These are phyloP conservation scores for Trichoderma asperellum DNA, from an alignment of 2,329 filamentous ascomycete species.

Conservation along the genomic window DNA sequence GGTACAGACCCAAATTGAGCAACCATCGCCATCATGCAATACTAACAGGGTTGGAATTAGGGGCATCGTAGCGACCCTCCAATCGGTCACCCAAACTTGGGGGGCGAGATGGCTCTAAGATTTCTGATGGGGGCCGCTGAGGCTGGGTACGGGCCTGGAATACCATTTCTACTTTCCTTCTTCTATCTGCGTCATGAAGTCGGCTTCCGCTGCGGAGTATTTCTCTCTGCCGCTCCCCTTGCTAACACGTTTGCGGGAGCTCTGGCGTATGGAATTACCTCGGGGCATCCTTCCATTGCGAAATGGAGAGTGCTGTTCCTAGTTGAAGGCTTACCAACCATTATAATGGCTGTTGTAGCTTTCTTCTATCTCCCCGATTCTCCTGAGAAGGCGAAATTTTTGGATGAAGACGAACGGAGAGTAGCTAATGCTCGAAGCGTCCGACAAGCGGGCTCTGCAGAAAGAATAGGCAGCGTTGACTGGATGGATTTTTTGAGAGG, in stretches of 20 bases:
- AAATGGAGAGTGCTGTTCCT: slow-evolving; percentile 69
- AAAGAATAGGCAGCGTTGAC: slow-evolving; percentile 49
- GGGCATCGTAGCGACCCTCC: background rate
- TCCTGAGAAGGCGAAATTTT: slow-evolving; percentile 55
- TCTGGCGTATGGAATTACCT: slow-evolving; percentile 67
- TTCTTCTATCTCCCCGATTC: slow-evolving; percentile 60
- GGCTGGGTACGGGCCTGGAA: slow-evolving; percentile 48
- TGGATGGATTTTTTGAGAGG: slow-evolving; percentile 50
- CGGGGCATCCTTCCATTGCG: slow-evolving; percentile 64
- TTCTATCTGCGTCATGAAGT: slow-evolving; percentile 61
- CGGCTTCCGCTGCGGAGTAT: slow-evolving; percentile 55
- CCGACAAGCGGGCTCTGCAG: slow-evolving; percentile 52
- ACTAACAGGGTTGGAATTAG: background rate
- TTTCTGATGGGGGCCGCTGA: slow-evolving; percentile 46
- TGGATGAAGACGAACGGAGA: slow-evolving; percentile 59
- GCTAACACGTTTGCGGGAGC: slow-evolving; percentile 68
- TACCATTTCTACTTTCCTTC: slow-evolving; percentile 51
- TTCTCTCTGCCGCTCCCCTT: slow-evolving; percentile 70
- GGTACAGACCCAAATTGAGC: background rate
- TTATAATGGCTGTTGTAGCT: slow-evolving; percentile 57
- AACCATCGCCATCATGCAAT: fast-evolving
- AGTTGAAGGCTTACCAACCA: slow-evolving; percentile 48
- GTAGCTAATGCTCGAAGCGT: slow-evolving; percentile 57
- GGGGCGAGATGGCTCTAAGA: slow-evolving; percentile 32
- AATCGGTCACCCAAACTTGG: background rate